These are phyloP conservation scores for Myxozyma sirexii DNA, from an alignment of 805 yeast genomes.

Conservation along the genomic window DNA sequence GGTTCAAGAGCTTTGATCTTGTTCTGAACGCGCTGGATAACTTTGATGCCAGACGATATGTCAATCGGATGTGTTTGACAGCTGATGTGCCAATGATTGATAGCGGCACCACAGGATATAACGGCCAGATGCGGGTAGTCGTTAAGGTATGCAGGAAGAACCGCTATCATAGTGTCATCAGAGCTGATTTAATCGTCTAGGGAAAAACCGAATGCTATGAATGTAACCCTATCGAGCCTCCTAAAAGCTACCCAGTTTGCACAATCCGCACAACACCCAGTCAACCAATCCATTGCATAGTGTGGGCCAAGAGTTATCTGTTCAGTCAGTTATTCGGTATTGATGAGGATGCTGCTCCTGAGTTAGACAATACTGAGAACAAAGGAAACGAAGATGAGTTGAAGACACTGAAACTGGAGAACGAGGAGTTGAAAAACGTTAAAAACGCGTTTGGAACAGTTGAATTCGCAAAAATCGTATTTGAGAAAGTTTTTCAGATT, in stretches of 20 bases:
- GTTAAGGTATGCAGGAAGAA: slow-evolving; percentile 44
- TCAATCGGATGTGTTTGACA: slow-evolving; percentile 78
- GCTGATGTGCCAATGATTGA: slow-evolving; percentile 79
- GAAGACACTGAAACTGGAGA: slow-evolving; percentile 41
- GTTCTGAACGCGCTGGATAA: slow-evolving; percentile 94
- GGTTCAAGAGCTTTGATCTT: slow-evolving; percentile 76
- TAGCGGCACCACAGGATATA: slow-evolving; percentile 92
- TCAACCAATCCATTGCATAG: slow-evolving; percentile 92
- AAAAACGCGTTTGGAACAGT: slow-evolving; percentile 41
- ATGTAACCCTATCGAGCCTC: slow-evolving; percentile 83
- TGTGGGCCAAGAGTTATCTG: slow-evolving; percentile 94
- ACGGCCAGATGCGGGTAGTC: slow-evolving; percentile 93
- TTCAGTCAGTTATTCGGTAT: slow-evolving; percentile 72
- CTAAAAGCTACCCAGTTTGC: slow-evolving; percentile 92
- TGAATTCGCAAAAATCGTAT: slow-evolving; percentile 42
- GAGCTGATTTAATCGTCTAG: slow-evolving; percentile 46
- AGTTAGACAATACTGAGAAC: slow-evolving; percentile 64
- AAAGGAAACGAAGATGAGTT: slow-evolving; percentile 55
- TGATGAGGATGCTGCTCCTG: slow-evolving; percentile 50
- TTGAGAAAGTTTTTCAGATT: slow-evolving; percentile 57
- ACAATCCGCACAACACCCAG: slow-evolving; percentile 97
- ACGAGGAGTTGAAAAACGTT: slow-evolving; percentile 44
- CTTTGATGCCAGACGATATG: slow-evolving; percentile 82
- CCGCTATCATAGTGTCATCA: too few relatives aligned
- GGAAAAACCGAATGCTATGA: slow-evolving; percentile 88